Conservation (phyloP, 2,329 filamentous ascomycete species). For the Exophiala sp. region DNA sequence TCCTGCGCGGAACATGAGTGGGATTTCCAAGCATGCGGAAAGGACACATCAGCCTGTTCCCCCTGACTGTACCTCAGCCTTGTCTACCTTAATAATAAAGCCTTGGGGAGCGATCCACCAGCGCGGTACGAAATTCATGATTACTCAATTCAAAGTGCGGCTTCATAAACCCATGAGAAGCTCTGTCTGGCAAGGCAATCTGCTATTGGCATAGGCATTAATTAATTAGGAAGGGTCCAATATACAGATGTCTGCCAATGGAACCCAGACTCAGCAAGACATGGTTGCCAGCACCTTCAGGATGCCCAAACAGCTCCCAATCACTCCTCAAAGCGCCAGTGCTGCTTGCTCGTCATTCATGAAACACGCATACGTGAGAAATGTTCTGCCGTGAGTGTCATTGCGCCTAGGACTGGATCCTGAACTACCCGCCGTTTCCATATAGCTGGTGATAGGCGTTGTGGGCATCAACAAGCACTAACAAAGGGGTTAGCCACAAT, state of each 20-base stretch:
- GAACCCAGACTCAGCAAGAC: not conserved
- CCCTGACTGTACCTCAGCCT: slow-evolving; percentile 10
- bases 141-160: not conserved
- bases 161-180: not conserved
- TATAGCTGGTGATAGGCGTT: slow-evolving; percentile 31
- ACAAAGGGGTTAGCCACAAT: not conserved
- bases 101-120: no score
- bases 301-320: slow-evolving; percentile 8
- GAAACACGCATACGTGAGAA: slow-evolving; percentile 10
- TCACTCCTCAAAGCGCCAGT: slow-evolving; percentile 10
- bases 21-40: slow-evolving; percentile 19
- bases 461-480: slow-evolving; percentile 42
- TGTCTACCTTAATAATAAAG: not conserved
- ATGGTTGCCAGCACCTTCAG: not conserved
- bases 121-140: not conserved
- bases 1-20: not conserved
- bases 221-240: not conserved
- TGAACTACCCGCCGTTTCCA: slow-evolving; percentile 7
- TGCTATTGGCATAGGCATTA: not conserved
- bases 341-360: slow-evolving; percentile 17
- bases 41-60: slow-evolving; percentile 10
- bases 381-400: slow-evolving; percentile 4
- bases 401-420: slow-evolving; percentile 7
- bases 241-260: no score
- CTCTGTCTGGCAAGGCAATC: not conserved